Evolutionary conservation across 2,329 filamentous ascomycete species (phyloP).

Genomic region (Chaetomiaceae sp.): DNA sequence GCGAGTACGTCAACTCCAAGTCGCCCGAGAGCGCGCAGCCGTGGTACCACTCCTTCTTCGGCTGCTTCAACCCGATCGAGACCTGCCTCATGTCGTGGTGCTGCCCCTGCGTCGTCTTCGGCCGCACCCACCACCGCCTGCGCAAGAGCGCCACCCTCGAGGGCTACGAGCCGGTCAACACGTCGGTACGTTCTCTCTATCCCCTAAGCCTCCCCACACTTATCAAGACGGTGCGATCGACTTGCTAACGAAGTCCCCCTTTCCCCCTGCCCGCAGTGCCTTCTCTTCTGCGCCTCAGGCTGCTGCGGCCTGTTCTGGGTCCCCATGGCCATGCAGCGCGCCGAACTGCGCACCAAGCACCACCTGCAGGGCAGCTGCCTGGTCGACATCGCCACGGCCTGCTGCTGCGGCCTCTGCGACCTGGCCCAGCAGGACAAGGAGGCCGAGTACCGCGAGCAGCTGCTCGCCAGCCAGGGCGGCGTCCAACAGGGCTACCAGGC

Average conservation of each 20-base stretch:
- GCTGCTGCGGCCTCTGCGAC: constrained; percentile 41
- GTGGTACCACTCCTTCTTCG: constrained; percentile 38
- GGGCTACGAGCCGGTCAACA: constrained; percentile 43
- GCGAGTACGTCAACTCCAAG: constrained; percentile 38
- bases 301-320: constrained; percentile 39
- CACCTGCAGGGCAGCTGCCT: constrained; percentile 40
- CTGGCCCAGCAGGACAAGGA: constrained; percentile 45
- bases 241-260: too few relatives aligned
- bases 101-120: constrained; percentile 43
- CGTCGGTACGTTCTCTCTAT: constrained; percentile 32
- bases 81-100: constrained; percentile 41
- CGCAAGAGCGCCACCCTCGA: constrained; percentile 35
- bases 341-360: constrained; percentile 39
- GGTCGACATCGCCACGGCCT: constrained; percentile 36
- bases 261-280: too few relatives aligned
- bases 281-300: constrained; percentile 37
- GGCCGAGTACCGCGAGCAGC: constrained; percentile 32
- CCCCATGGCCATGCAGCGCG: constrained; percentile 40
- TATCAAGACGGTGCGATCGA: too few relatives aligned
- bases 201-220: too few relatives aligned
- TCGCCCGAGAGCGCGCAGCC: constrained; percentile 33
- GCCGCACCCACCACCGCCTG: constrained; percentile 43
- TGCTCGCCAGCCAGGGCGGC: constrained; percentile 11
- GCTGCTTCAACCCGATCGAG: constrained; percentile 40
- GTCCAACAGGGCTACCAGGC: constrained; percentile 31